Conservation (phyloP, 2,329 filamentous ascomycete genomes). For the Botrytis sinoallii region DNA sequence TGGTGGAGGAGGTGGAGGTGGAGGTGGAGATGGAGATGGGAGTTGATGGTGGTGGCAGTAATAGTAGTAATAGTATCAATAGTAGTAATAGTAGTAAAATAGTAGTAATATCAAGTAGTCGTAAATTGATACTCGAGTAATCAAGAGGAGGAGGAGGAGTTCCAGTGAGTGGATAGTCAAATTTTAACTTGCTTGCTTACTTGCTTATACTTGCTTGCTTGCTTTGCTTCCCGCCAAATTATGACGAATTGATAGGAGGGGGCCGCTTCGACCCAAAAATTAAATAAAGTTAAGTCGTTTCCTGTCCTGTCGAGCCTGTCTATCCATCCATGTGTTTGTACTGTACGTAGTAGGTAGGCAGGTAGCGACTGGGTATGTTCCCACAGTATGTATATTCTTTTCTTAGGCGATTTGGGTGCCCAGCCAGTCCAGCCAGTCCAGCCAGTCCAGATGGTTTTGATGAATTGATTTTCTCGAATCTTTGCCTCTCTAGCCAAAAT, state of each 20-base stretch:
- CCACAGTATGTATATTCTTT: no score
- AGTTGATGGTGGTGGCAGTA: background rate
- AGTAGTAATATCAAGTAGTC: background rate
- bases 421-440: background rate
- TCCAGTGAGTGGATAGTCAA: background rate
- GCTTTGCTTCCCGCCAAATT: background rate
- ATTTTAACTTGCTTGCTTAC: background rate
- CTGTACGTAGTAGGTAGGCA: background rate
- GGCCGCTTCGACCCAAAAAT: background rate
- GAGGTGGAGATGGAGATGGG: background rate
- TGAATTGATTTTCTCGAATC: background rate
- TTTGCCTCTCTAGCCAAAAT: background rate
- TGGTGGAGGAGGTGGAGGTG: background rate
- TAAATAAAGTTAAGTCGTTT: background rate
- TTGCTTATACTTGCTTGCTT: background rate
- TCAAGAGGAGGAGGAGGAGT: background rate
- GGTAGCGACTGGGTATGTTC: background rate
- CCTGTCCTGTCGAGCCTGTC: background rate
- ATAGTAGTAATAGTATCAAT: background rate
- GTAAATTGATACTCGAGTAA: background rate
- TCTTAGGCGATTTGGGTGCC: background rate
- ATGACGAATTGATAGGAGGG: constrained; percentile 6
- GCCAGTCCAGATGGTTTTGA: background rate
- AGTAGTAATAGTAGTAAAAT: background rate
- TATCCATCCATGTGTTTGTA: background rate